Conservation (phyloP, 768 basidiomycete species). For the Boletus rufocinnamomeus region DNA sequence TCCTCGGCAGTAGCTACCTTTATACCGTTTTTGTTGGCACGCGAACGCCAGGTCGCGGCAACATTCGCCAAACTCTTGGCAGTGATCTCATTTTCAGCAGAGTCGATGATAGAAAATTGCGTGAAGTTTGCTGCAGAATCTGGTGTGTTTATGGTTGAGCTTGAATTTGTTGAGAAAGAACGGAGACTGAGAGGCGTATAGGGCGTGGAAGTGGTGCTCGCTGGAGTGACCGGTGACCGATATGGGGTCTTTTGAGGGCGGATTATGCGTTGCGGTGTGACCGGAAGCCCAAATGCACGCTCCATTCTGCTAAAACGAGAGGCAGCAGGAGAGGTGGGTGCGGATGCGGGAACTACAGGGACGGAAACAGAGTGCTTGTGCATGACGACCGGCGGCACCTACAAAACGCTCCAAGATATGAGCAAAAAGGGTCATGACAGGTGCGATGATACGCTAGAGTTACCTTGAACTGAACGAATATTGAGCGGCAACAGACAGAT, state of each 20-base stretch:
- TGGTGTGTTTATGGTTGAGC: conserved; percentile 59
- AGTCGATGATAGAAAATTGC: conserved; percentile 44
- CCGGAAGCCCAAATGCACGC: conserved; percentile 42
- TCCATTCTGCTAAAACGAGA: conserved; percentile 37
- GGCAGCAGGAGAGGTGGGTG: conserved; percentile 46
- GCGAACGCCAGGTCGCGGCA: conserved; percentile 69
- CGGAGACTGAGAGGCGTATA: conserved; percentile 72
- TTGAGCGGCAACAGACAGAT: conserved; percentile 15
- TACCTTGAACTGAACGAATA: conserved; percentile 27
- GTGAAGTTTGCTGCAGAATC: conserved; percentile 41
- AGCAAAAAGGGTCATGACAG: conserved; percentile 10
- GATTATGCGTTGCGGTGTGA: conserved; percentile 65
- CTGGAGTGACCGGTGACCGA: conserved; percentile 64
- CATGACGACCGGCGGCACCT: conserved; percentile 28
- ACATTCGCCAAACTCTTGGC: conserved; percentile 55
- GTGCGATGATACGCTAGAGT: neutral
- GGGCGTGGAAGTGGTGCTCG: conserved; percentile 52
- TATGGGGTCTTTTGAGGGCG: conserved; percentile 45
- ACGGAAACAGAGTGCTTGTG: conserved; percentile 35
- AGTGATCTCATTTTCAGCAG: conserved; percentile 42
- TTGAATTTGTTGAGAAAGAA: conserved; percentile 56
- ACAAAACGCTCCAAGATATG: conserved; percentile 1
- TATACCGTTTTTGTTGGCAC: conserved; percentile 72
- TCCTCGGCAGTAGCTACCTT: conserved; percentile 51
- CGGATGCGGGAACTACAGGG: conserved; percentile 40